Conservation (phyloP, 208 protist species). For the Leishmania gerbilli region DNA sequence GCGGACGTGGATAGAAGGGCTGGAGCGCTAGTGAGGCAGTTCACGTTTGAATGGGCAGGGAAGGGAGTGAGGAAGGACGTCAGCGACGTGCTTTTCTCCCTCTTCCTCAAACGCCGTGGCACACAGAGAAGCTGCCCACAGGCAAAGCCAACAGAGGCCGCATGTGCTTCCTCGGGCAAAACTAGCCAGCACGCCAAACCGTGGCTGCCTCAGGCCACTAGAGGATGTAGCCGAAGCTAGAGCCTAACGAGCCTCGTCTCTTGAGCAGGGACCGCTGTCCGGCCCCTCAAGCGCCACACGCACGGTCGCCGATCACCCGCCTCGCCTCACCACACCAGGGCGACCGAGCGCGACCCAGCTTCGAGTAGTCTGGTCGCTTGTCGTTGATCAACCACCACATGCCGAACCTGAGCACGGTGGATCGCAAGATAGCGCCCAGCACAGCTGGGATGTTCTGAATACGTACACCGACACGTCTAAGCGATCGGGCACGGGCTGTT, state of each 20-base stretch:
- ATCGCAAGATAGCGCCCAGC: background rate
- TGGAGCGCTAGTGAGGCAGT: too few relatives aligned
- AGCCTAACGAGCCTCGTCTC: background rate
- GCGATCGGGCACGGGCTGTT: background rate
- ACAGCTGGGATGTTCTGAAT: conserved; percentile 2
- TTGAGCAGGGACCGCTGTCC: background rate
- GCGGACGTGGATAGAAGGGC: too few relatives aligned
- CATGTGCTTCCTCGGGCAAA: too few relatives aligned
- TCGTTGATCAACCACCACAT: conserved; percentile 8
- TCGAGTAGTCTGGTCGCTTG: conserved; percentile 4
- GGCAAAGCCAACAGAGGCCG: too few relatives aligned
- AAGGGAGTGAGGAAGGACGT: background rate
- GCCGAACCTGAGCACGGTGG: background rate
- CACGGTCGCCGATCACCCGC: background rate
- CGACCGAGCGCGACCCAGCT: background rate
- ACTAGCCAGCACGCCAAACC: too few relatives aligned
- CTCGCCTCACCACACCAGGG: background rate
- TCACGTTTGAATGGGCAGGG: background rate
- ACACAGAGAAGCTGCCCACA: too few relatives aligned
- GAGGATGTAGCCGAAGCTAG: background rate
- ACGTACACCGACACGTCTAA: background rate
- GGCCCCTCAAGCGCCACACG: too few relatives aligned
- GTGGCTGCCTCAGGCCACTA: too few relatives aligned
- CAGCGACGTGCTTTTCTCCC: too few relatives aligned
- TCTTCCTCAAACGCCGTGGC: background rate